Evolutionary conservation across 2,329 filamentous ascomycete genomes (phyloP).

Genomic region (Cordyceps javanica): DNA sequence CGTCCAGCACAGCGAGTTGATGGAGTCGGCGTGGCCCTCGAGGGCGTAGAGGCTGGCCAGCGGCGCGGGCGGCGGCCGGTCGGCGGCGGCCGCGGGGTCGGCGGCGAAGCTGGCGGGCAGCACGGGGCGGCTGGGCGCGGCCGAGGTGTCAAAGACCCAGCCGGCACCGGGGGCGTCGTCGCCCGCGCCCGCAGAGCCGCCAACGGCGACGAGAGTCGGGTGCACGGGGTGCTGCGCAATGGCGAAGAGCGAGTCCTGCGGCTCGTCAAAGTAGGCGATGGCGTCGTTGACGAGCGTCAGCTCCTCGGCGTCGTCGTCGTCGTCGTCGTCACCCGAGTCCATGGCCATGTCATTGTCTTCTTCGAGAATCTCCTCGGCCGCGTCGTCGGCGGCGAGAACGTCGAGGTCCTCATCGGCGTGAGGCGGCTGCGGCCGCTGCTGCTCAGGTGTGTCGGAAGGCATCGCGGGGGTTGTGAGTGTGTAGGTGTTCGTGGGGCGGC

Average conservation of each 20-base stretch:
- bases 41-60: constrained; percentile 65
- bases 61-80: constrained; percentile 45
- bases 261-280: constrained; percentile 81
- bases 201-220: constrained; percentile 75
- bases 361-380: constrained; percentile 63
- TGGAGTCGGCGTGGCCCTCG: constrained; percentile 86
- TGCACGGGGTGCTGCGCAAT: constrained; percentile 86
- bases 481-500: not conserved
- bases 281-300: constrained; percentile 87
- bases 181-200: constrained; percentile 59
- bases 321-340: constrained; percentile 67
- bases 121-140: constrained; percentile 56
- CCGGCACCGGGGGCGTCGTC: constrained; percentile 67
- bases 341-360: constrained; percentile 67
- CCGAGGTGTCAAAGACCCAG: constrained; percentile 74
- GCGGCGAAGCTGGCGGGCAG: constrained; percentile 71
- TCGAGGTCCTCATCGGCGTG: constrained; percentile 50
- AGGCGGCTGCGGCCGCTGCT: constrained; percentile 14
- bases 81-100: constrained; percentile 52
- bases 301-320: constrained; percentile 62
- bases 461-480: not conserved
- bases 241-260: constrained; percentile 88
- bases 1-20: constrained; percentile 83
- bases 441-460: not conserved
- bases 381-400: constrained; percentile 72